These are phyloP conservation scores for Volvox africanus DNA, from an alignment of 139 green algal genomes.

Conservation along the genomic window DNA sequence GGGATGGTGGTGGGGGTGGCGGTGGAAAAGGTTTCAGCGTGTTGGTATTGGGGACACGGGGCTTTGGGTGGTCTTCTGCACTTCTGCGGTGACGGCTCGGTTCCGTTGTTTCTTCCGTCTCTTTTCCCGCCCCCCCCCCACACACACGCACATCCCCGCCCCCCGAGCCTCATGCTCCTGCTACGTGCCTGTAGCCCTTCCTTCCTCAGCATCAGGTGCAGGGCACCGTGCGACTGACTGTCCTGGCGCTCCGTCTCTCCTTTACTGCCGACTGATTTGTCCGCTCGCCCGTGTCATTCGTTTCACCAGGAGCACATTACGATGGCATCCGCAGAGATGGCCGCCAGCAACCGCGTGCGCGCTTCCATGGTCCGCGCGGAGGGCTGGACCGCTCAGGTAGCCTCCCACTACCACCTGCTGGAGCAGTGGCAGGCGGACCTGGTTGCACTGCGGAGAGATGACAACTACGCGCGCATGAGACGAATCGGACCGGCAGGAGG, in stretches of 20 bases:
- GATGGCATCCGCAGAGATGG: neutral
- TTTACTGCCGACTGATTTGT: neutral
- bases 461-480: conserved; percentile 36
- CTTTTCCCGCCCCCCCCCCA: too few species aligned
- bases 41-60: too few species aligned
- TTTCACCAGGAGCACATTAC: neutral
- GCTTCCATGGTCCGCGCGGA: neutral
- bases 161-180: too few species aligned
- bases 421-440: conserved; percentile 37
- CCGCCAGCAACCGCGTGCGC: conserved; percentile 33
- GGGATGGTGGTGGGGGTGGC: neutral
- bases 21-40: too few species aligned
- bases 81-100: too few species aligned
- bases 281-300: neutral
- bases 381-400: conserved; percentile 42
- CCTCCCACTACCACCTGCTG: conserved; percentile 6
- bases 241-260: neutral
- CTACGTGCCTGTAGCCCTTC: too few species aligned
- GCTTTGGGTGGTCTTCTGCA: too few species aligned
- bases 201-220: neutral
- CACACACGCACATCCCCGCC: too few species aligned
- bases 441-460: conserved; percentile 41
- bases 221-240: neutral
- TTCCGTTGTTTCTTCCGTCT: too few species aligned
- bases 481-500: conserved; percentile 41